Conservation (phyloP, 768 basidiomycete species). For the Lactarius hatsudake region DNA sequence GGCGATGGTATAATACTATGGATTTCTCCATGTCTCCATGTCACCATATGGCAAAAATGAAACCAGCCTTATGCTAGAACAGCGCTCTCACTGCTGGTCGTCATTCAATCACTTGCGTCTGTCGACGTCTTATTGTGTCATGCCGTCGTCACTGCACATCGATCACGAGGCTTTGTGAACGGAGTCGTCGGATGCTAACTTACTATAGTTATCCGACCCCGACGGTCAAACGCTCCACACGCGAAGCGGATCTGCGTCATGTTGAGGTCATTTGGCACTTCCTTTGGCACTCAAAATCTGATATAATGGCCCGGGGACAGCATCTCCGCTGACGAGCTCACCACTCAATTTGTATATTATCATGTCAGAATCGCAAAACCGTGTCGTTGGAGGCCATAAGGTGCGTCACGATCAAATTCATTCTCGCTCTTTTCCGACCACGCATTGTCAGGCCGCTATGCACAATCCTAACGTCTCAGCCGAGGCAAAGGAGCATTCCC, state of each 20-base stretch:
- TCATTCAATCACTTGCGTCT: no score
- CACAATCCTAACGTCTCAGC: constrained; percentile 35
- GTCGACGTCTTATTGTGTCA: no score
- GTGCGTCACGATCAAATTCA: not conserved
- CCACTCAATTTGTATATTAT: not conserved
- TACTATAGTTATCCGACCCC: no score
- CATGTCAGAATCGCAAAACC: constrained; percentile 2
- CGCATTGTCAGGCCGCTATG: constrained; percentile 29
- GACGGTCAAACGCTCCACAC: no score
- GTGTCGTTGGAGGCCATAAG: constrained; percentile 15
- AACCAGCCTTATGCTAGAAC: not conserved
- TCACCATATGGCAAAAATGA: constrained; percentile 3
- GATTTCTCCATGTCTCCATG: not conserved
- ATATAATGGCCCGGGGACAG: not conserved
- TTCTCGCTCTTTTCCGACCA: not conserved
- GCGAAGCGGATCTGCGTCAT: not conserved
- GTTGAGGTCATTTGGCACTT: constrained; percentile 3
- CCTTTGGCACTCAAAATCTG: not conserved
- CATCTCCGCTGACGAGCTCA: not conserved
- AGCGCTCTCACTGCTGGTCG: not conserved
- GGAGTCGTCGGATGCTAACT: not conserved
- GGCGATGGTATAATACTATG: constrained; percentile 3
- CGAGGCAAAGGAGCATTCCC: constrained; percentile 35
- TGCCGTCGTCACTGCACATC: not conserved
- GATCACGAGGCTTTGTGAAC: not conserved